Evolutionary conservation across 352 stramenopile species (phyloP), one percentile per base, ranked within the genome.

Genomic region (Phytopythium cucurbitacearum): DNA sequence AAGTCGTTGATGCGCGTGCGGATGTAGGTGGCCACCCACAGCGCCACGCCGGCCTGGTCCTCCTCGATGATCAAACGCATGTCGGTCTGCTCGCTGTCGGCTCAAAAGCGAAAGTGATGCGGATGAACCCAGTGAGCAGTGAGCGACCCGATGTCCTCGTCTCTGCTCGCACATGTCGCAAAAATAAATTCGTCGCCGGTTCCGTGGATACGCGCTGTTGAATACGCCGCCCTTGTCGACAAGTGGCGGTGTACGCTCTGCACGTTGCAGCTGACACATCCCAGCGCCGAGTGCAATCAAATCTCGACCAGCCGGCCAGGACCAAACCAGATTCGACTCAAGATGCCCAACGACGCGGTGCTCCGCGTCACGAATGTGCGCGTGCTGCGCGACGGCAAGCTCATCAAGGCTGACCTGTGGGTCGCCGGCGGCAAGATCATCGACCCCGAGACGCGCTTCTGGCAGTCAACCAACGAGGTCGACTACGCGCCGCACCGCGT

Each of bases 51-150:
- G 16, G 79, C 69, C 16, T 71, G 59, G 51, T 82, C 73, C 40
- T 95, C 74, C 61, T 95, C 71, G 57, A 96, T 95, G 59, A 96
- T 87, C 60, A 95, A 62, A 2, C 84, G 75, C 85, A 95, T 95
- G 8, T 43, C 54, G 35, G 39, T 44, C 53, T 33, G 36, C 11
- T 47, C 9, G 42, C 28, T 15, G 39, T 40, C 5, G 28, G 12
- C 16, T 57, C 41, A 50, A 65, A 50, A 38, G 10, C 21, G 44
- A 50, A 50, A 50, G 44, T 50, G 44, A 49, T 33, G 45, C 41
- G 37, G 16, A 7, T 38, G 43, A 11, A 40, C 8, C 15, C 5
- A 48, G 16, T 48, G 42, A 28, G 21, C 21, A 28, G 21, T 2
- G 21, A 28, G 21, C 21, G 2, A 28, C 21, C 21, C 21, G 2